Base-by-base conservation (phyloP, 2,329 filamentous ascomycete species). In the Nemania sp. region DNA sequence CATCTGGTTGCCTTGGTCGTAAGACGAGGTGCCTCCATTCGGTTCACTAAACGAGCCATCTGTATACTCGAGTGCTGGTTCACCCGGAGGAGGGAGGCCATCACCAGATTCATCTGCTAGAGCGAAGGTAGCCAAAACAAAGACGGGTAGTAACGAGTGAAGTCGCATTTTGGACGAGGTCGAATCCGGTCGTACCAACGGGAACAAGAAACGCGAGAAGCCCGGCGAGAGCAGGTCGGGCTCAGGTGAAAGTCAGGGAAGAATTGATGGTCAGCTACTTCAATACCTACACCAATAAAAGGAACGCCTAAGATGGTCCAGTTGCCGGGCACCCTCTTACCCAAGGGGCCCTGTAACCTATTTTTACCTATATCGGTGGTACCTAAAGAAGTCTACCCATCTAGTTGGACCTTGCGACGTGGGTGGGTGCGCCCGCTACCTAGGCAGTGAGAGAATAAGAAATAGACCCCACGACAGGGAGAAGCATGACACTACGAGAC, bases 31-130 rank as follows among this genome's bases (percentile, higher is more conserved):
- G 22, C 58, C 64, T 5, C 71, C 73, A 11, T 62, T 68, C 26
- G 74, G 72, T 27, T 72, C 69, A 20, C 41, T 62, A 43, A 75
- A 75, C 22, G 52, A 29, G 38, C 74, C 74, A 70, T 75, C 70
- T 3, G 47, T 45, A 47, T 73, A 75, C 1, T 52, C n/a, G 5
- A 62, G 57, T 8, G 73, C 71, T 20, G 70, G 70, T 24, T 71
- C n/a, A 3, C 73, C 73, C 10, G 73, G 72, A 2, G 59, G 54
- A 32, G 73, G 71, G 10, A 71, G 64, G 26, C 22, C 41, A 41
- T 52, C 38, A 64, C 27, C 49, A 35, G 53, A 38, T 63, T 72
- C 64, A 35, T 62, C 27, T 22, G 67, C 68, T 41, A 63, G n/a
- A 52, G 66, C n/a, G 56, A 62, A 64, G 49, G 67, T 45, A n/a